phyloP scores from a whole-genome alignment of 1,284 basidiomycete genomes.

The Rhizopogon parksii region DNA sequence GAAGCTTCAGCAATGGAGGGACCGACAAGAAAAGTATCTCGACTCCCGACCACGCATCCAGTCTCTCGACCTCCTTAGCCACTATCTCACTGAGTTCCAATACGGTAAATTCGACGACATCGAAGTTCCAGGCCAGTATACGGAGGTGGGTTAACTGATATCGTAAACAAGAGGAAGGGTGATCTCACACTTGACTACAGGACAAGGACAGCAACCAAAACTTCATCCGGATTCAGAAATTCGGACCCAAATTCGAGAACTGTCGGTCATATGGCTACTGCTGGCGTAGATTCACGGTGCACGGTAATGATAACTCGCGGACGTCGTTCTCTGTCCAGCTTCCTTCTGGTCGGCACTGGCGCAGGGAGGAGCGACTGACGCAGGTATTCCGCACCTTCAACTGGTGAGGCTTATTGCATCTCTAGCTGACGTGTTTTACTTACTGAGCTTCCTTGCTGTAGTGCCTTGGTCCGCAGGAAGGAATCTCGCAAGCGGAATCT shows the following conservation, averaged over 20 bases:
- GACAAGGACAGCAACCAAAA: slow-evolving; percentile 93
- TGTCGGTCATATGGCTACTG: slow-evolving; percentile 80
- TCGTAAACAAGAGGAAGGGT: neutral
- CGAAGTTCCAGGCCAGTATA: slow-evolving; percentile 97
- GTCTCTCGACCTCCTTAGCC: slow-evolving; percentile 85
- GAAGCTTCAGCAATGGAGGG: slow-evolving; percentile 88
- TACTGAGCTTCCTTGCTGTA: slow-evolving; percentile 28
- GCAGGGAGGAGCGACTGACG: slow-evolving; percentile 90
- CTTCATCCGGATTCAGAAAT: slow-evolving; percentile 89
- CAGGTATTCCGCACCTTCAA: slow-evolving; percentile 93
- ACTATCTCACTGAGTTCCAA: slow-evolving; percentile 97
- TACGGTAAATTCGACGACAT: slow-evolving; percentile 98
- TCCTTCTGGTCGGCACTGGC: slow-evolving; percentile 80
- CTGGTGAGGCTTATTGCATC: slow-evolving; percentile 44
- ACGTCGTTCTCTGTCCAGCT: slow-evolving; percentile 91
- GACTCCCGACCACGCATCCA: slow-evolving; percentile 81
- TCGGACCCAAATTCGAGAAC: slow-evolving; percentile 87
- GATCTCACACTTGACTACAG: slow-evolving; percentile 33
- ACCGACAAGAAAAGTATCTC: slow-evolving; percentile 82
- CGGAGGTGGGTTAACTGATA: slow-evolving; percentile 57
- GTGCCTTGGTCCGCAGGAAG: slow-evolving; percentile 81
- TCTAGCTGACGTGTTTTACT: neutral
- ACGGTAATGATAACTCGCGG: slow-evolving; percentile 87
- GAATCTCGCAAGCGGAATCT: slow-evolving; percentile 92
- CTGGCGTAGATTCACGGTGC: slow-evolving; percentile 86